phyloP scores from a whole-genome alignment of 176 grass and related monocot species.

The Ensete glaucum region DNA sequence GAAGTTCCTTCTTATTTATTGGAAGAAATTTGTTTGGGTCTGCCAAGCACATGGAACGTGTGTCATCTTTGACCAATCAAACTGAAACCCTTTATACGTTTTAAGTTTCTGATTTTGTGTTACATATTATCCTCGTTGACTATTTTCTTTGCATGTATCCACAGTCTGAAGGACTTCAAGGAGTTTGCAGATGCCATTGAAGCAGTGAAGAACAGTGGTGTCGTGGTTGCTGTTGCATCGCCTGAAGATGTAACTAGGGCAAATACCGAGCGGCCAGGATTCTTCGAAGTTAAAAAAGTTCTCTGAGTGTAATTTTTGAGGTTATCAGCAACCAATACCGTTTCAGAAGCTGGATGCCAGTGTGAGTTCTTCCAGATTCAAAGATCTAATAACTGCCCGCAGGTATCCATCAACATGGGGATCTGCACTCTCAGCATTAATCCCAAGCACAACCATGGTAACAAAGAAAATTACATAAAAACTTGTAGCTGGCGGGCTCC shows the following conservation, averaged over 20 bases:
- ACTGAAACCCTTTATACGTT: no score
- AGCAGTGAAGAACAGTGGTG: slow-evolving; percentile 64
- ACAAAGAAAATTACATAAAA: no score
- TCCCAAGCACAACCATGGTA: neutral
- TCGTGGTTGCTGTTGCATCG: slow-evolving; percentile 82
- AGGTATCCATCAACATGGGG: neutral
- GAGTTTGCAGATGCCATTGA: slow-evolving; percentile 86
- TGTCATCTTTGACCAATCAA: no score
- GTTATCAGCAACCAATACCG: neutral
- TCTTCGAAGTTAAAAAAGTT: slow-evolving; percentile 63
- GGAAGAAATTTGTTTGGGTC: neutral
- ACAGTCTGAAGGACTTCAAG: slow-evolving; percentile 88
- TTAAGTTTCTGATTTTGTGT: neutral
- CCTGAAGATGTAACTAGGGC: slow-evolving; percentile 57
- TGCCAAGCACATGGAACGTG: neutral
- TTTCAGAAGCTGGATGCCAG: neutral
- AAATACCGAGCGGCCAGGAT: slow-evolving; percentile 40
- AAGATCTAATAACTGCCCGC: neutral
- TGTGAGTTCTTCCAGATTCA: neutral
- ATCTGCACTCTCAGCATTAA: neutral
- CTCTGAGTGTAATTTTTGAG: slow-evolving; percentile 30
- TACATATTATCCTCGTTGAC: neutral
- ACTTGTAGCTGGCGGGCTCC: no score
- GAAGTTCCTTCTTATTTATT: neutral
- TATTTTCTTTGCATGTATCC: slow-evolving; percentile 15